Conservation (phyloP, 306 rosid species). For the Gastrolobium villosum region DNA sequence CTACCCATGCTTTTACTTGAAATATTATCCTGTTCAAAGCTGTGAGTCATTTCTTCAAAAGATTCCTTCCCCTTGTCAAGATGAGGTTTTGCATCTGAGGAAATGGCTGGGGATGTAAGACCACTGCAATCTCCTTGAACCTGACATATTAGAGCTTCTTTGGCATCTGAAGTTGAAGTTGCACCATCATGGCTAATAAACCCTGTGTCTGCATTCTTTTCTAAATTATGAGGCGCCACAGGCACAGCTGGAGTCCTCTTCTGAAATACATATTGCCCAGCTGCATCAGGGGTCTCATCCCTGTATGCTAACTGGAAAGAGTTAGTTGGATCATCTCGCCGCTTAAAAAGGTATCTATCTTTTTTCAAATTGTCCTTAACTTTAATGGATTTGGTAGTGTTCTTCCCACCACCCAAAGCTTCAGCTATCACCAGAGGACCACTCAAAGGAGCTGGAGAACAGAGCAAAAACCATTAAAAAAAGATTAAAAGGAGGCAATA, state of each 20-base stretch:
- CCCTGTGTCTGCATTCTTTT: slow-evolving; percentile 53
- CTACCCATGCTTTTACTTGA: slow-evolving; percentile 42
- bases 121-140: slow-evolving; percentile 50
- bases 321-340: slow-evolving; percentile 77
- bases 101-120: slow-evolving; percentile 45
- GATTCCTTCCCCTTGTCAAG: slow-evolving; percentile 57
- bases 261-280: slow-evolving; percentile 62
- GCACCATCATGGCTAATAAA: slow-evolving; percentile 49
- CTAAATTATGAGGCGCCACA: slow-evolving; percentile 45
- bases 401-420: slow-evolving; percentile 74
- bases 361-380: slow-evolving; percentile 84
- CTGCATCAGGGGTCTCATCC: slow-evolving; percentile 66
- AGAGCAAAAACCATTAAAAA: slow-evolving; percentile 15
- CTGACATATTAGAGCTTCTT: slow-evolving; percentile 51
- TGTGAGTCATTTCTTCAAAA: slow-evolving; percentile 46
- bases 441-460: slow-evolving; percentile 80
- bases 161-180: slow-evolving; percentile 54
- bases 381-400: slow-evolving; percentile 66
- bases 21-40: slow-evolving; percentile 42
- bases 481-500: background rate
- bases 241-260: slow-evolving; percentile 65
- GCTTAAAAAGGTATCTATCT: slow-evolving; percentile 87
- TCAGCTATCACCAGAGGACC: slow-evolving; percentile 96
- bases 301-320: slow-evolving; percentile 55
- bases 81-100: slow-evolving; percentile 55